phyloP scores from a whole-genome alignment of 257 asterid genomes.

The Ilex aquifolium region DNA sequence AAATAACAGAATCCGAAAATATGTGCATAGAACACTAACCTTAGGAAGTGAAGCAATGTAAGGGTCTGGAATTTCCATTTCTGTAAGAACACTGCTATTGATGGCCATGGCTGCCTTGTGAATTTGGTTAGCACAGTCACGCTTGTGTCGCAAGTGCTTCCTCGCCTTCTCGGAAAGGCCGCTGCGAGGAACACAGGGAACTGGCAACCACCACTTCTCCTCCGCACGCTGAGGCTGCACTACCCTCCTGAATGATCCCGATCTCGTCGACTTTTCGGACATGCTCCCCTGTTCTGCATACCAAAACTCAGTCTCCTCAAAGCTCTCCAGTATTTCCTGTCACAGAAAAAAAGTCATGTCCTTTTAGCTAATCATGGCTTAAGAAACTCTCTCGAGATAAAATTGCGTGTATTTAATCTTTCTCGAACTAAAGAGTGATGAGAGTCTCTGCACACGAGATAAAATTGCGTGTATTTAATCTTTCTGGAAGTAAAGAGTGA shows the following conservation, averaged over 20 bases:
- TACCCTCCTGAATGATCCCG: slow-evolving; percentile 67
- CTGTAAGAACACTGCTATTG: slow-evolving; percentile 65
- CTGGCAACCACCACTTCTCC: slow-evolving; percentile 92
- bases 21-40: slow-evolving; percentile 27
- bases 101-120: slow-evolving; percentile 94
- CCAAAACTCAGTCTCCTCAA: slow-evolving; percentile 76
- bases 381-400: too few species aligned
- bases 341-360: not conserved
- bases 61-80: slow-evolving; percentile 82
- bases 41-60: slow-evolving; percentile 78
- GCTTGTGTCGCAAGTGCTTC: slow-evolving; percentile 56
- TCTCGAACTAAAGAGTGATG: not conserved
- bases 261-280: slow-evolving; percentile 45
- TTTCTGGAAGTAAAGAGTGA: too few species aligned
- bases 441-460: not conserved
- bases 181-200: slow-evolving; percentile 55
- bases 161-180: slow-evolving; percentile 64
- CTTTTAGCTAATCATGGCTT: too few species aligned
- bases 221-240: slow-evolving; percentile 52
- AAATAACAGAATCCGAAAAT: too few species aligned
- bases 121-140: slow-evolving; percentile 74
- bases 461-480: not conserved
- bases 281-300: slow-evolving; percentile 83
- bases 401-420: too few species aligned
- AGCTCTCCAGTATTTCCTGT: slow-evolving; percentile 77